Percentiles rank a stretch among this genome's conserved stretches.
Evolutionary conservation across 2,329 filamentous ascomycete species (phyloP).

Genomic region (Pseudogymnoascus sp.): DNA sequence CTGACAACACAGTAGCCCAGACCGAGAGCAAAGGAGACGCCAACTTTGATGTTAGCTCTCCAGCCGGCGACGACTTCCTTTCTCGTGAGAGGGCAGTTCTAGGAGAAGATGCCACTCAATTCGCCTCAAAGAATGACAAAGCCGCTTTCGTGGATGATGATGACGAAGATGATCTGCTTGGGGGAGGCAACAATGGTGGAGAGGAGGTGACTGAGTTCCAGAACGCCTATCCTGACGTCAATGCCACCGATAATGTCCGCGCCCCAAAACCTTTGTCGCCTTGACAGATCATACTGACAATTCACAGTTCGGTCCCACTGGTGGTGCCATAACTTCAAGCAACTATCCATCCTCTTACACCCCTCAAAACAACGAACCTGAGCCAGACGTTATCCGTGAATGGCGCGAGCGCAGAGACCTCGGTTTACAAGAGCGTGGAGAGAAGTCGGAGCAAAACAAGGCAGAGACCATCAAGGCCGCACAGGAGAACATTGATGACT

Average conservation of each 20-base stretch:
- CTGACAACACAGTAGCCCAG: slow-evolving; percentile 48
- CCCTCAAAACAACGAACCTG: slow-evolving; percentile 59
- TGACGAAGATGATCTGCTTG: slow-evolving; percentile 63
- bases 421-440: slow-evolving; percentile 73
- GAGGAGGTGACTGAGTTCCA: slow-evolving; percentile 56
- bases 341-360: slow-evolving; percentile 23
- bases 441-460: slow-evolving; percentile 77
- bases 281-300: slow-evolving; percentile 4
- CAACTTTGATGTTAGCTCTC: slow-evolving; percentile 45
- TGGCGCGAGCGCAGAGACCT: slow-evolving; percentile 89
- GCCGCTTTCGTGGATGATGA: slow-evolving; percentile 56
- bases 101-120: slow-evolving; percentile 89
- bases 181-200: slow-evolving; percentile 46
- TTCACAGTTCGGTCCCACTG: slow-evolving; percentile 32
- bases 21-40: slow-evolving; percentile 51
- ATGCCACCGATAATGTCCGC: slow-evolving; percentile 58
- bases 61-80: slow-evolving; percentile 75
- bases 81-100: slow-evolving; percentile 83
- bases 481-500: slow-evolving; percentile 92
- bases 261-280: not conserved
- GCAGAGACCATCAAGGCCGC: slow-evolving; percentile 81
- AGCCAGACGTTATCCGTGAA: slow-evolving; percentile 80
- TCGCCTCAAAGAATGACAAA: slow-evolving; percentile 68
- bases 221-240: slow-evolving; percentile 81
- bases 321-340: slow-evolving; percentile 72